Base-by-base conservation (phyloP, 2,329 filamentous ascomycete genomes). In the Tolypocladium endophyticum region DNA sequence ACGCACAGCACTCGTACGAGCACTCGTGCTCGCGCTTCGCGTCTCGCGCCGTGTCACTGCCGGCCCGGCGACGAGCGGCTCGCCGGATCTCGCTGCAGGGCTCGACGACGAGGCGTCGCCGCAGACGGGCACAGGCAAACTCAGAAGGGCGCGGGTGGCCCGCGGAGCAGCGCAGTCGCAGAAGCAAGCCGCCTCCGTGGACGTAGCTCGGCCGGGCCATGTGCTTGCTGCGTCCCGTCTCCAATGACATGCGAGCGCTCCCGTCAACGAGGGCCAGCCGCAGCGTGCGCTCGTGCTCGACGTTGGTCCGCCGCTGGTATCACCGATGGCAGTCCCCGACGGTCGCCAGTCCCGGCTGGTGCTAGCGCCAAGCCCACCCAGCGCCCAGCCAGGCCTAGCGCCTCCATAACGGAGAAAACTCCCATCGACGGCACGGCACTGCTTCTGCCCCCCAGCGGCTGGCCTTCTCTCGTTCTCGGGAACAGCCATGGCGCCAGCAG, bases 251-350 rank as follows among this genome's bases (percentile, higher is more conserved):
- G n/a, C n/a, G n/a, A n/a, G n/a, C n/a, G n/a, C n/a, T n/a, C n/a
- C n/a, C n/a, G 35, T 11, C 8, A 12, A 11, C 35, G 35, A 36
- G 35, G 39, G 39, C 9, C 39, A 41, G 39, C 39, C 39, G 39
- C 39, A n/a, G 39, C 20, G 35, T 12, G 35, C 14, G 35, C 35
- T 1, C 35, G 35, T 36, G n/a, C n/a, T n/a, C n/a, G n/a, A n/a
- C 14, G 36, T 43, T 43, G 39, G 39, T 43, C 39, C 57, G 50
- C 30, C 50, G 36, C 57, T 45, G 57, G 14, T 59, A 59, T 56
- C 39, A 20, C 58, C 58, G 58, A 59, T 25, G 18, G 58, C 58
- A 35, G 52, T 56, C 43, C 43, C 58, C 53, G 58, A 56, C 58
- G 58, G 23, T 36, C 35, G 36, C 47, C 57, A 33, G 56, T 23